Evolutionary conservation across 768 basidiomycete species (phyloP).

Genomic region (Termitomyces sp.): DNA sequence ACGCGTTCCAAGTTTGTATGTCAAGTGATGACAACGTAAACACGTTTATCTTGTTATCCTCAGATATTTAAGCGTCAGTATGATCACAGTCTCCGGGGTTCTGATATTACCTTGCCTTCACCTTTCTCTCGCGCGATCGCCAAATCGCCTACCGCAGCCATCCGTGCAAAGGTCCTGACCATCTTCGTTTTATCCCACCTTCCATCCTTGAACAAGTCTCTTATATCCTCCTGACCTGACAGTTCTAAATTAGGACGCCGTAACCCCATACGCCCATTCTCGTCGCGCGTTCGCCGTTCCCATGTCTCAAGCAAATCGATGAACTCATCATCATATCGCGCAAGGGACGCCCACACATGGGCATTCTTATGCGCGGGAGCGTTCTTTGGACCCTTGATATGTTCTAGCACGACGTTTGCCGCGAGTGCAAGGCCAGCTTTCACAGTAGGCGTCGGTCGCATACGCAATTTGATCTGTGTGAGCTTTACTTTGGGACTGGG

Average conservation of each 20-base stretch:
- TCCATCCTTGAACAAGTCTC: conserved; percentile 43
- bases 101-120: conserved; percentile 25
- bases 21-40: conserved; percentile 44
- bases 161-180: conserved; percentile 68
- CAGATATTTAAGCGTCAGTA: not conserved
- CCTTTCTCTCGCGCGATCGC: conserved; percentile 22
- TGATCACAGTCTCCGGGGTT: not conserved
- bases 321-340: conserved; percentile 74
- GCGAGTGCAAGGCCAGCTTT: conserved; percentile 51
- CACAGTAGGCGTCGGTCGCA: conserved; percentile 49
- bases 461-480: conserved; percentile 51
- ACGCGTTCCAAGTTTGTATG: conserved; percentile 35
- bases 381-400: conserved; percentile 32
- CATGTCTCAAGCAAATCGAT: conserved; percentile 57
- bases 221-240: conserved; percentile 31
- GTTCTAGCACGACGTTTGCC: conserved; percentile 49
- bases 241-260: conserved; percentile 27
- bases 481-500: conserved; percentile 46
- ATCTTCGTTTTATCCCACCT: conserved; percentile 75
- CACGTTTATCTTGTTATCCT: conserved; percentile 38
- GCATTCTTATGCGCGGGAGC: conserved; percentile 19
- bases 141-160: conserved; percentile 37
- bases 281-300: conserved; percentile 50
- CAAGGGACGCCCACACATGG: conserved; percentile 67
- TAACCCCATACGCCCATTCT: conserved; percentile 30